A percentile compares a stretch with the other conserved stretches of the same genome.
Evolutionary conservation across 2,329 filamentous ascomycete genomes (phyloP).

Genomic region (Colletotrichum theobromicola): DNA sequence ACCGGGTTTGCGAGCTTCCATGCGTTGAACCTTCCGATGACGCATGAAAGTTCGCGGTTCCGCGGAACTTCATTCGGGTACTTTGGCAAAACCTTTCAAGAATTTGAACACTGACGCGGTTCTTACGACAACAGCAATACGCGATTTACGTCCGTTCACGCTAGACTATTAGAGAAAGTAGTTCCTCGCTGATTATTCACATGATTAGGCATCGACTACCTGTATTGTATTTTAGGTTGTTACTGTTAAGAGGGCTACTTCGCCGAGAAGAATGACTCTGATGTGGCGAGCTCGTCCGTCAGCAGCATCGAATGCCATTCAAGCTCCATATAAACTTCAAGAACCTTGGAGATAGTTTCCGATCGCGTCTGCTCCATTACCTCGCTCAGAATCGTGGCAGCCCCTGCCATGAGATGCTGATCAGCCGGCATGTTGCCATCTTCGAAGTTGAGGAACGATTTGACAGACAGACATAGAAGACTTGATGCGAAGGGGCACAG

Average conservation of each 20-base stretch:
- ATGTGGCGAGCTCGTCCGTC: rapidly evolving
- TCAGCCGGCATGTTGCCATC: background rate
- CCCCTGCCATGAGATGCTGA: background rate
- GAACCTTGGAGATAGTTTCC: background rate
- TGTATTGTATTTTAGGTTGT: rapidly evolving
- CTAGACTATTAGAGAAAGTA: rapidly evolving
- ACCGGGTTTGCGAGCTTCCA: background rate
- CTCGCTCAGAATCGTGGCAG: background rate
- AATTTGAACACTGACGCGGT: too few species aligned
- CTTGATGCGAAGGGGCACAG: background rate
- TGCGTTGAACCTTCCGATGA: background rate
- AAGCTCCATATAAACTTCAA: background rate
- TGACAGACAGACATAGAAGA: background rate
- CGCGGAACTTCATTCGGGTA: too few species aligned
- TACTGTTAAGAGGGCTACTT: background rate
- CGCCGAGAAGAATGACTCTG: background rate
- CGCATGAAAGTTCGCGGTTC: background rate
- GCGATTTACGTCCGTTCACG: background rate
- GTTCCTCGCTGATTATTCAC: background rate
- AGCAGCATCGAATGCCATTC: background rate
- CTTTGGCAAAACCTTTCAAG: too few species aligned
- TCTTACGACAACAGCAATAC: background rate
- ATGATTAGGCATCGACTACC: background rate
- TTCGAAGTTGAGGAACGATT: background rate
- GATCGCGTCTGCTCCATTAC: background rate